phyloP scores from a whole-genome alignment of 163 green algal genomes.

The Scenedesmus sp. region DNA sequence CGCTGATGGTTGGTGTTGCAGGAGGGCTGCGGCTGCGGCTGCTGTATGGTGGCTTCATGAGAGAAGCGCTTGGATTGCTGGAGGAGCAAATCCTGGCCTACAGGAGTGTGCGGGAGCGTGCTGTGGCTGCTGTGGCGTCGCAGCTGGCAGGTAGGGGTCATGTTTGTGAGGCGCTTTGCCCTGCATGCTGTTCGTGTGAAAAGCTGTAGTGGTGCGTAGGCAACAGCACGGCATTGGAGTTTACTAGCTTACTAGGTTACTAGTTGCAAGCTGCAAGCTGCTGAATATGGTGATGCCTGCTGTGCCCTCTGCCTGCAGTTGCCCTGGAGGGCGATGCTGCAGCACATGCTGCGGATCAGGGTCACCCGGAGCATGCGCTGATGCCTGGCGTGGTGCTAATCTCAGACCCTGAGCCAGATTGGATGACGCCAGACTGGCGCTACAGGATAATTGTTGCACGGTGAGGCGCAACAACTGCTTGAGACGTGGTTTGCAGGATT shows the following conservation, averaged over 20 bases:
- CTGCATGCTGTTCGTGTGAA: not conserved
- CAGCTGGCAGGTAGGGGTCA: not conserved
- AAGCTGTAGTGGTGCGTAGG: too few species aligned
- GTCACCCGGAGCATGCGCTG: not conserved
- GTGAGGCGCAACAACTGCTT: not conserved
- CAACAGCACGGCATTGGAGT: too few species aligned
- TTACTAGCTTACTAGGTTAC: too few species aligned
- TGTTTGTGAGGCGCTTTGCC: not conserved
- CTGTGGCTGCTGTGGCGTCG: not conserved
- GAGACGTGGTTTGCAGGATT: too few species aligned
- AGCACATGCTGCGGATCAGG: not conserved
- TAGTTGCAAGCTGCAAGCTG: too few species aligned
- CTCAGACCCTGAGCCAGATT: conserved; percentile 41
- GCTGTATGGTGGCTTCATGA: conserved; percentile 28
- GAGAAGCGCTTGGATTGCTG: conserved; percentile 37
- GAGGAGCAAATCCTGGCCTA: conserved; percentile 45
- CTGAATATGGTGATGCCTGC: not conserved
- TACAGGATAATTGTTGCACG: conserved; percentile 24
- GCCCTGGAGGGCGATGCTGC: not conserved
- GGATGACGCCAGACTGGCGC: conserved; percentile 52
- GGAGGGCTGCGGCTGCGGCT: conserved; percentile 29
- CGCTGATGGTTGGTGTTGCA: not conserved
- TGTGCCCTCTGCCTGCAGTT: not conserved
- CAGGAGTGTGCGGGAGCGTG: not conserved
- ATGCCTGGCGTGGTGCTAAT: conserved; percentile 25